A percentile compares a stretch with the other conserved stretches of the same genome.
phyloP scores from a whole-genome alignment of 495 filamentous ascomycete genomes.

The Platismatia glauca region DNA sequence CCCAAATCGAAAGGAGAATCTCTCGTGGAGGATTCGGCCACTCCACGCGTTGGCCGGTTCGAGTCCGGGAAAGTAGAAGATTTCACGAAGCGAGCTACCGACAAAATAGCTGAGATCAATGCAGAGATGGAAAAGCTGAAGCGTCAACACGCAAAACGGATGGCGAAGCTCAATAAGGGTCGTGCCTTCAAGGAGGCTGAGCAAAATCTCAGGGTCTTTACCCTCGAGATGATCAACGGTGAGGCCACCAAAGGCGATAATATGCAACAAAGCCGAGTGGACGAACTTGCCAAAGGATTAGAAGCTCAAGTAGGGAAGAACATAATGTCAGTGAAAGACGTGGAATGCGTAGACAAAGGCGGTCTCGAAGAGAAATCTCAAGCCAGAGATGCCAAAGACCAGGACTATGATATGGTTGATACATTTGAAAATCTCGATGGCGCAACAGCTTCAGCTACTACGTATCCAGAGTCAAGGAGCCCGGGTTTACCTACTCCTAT shows the following conservation, averaged over 20 bases:
- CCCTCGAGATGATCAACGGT: constrained; percentile 13
- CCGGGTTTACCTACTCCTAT: constrained; percentile 5
- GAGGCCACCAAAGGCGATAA: background rate
- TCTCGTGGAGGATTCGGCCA: constrained; percentile 30
- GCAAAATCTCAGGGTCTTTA: constrained; percentile 35
- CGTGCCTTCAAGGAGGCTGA: constrained; percentile 57
- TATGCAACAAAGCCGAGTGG: constrained; percentile 28
- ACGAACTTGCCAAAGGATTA: constrained; percentile 51
- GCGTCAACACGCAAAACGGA: constrained; percentile 59
- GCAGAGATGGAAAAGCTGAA: constrained; percentile 78
- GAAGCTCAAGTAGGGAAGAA: constrained; percentile 47
- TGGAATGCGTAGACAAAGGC: constrained; percentile 62
- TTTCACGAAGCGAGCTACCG: constrained; percentile 64
- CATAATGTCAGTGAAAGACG: constrained; percentile 49
- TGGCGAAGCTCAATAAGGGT: constrained; percentile 64
- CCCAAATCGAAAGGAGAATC: constrained; percentile 23
- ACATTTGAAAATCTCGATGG: constrained; percentile 11
- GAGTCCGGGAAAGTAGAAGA: constrained; percentile 60
- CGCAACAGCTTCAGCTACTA: background rate
- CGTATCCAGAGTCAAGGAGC: constrained; percentile 7
- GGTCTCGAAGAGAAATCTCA: constrained; percentile 55
- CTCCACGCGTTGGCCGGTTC: constrained; percentile 50
- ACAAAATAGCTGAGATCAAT: constrained; percentile 54
- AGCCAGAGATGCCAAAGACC: constrained; percentile 18
- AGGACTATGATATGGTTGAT: constrained; percentile 19